Evolutionary conservation across 805 yeast species (phyloP), one percentile per base, ranked within the genome.

Genomic region (Barnettozyma pratensis): DNA sequence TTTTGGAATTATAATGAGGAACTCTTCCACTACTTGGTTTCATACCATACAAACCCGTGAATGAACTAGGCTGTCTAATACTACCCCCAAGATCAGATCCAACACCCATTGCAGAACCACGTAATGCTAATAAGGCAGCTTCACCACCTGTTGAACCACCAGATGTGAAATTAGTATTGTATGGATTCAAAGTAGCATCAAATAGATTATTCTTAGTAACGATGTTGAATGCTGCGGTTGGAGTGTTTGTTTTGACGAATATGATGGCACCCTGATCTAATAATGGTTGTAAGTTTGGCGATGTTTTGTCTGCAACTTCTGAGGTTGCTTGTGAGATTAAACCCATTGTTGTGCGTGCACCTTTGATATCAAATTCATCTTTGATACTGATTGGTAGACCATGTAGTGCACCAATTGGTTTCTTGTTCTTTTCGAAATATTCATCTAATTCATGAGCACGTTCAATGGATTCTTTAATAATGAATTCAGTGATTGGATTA

Each of bases 311-410:
- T 35, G 45, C 59, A 49, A 56, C 66, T 39, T 66, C 71, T 5
- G 66, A 55, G 41, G 60, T 64, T 14, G 69, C 54, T 55, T 64
- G 67, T 28, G 68, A 65, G 38, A 71, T 72, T 46, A 70, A 69
- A 3, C 81, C 84, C 47, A 74, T 59, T 11, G 76, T 65, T 7
- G 81, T 66, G 6, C 71, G 74, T 25, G 69, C 64, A 6, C 79
- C 81, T 42, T 62, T 62, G 41, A 79, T 55, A 42, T 59, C 53
- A 25, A 55, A 45, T 31, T 60, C 59, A 44, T 60, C 82, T 50
- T 82, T 82, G 46, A 81, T 68, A 1, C 85, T 78, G 34, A 82
- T 66, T 5, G 88, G 88, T 26, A 82, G 62, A 1, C 88, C 88
- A 56, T 82, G 88, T 41, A 82, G 69, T 3, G 85, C 83, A 30